phyloP scores from a whole-genome alignment of 176 grass and related monocot genomes.

The Eragrostis nindensis region DNA sequence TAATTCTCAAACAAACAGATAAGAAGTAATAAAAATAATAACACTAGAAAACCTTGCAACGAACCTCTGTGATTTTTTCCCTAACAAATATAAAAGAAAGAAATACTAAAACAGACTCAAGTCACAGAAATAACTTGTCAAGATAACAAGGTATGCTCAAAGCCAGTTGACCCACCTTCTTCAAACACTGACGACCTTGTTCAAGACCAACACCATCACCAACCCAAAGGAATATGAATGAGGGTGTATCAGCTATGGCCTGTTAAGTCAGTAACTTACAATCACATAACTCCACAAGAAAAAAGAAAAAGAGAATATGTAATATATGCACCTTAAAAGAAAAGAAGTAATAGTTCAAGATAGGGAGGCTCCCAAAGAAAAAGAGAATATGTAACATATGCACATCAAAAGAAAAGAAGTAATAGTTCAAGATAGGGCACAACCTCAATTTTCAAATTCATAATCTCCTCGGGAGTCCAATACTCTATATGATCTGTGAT shows the following conservation, averaged over 20 bases:
- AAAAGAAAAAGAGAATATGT: background rate
- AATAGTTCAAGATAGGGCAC: conserved; percentile 33
- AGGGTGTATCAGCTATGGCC: conserved; percentile 86
- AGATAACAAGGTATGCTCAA: background rate
- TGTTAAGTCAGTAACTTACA: conserved; percentile 23
- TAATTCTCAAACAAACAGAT: background rate
- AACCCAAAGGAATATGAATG: conserved; percentile 92
- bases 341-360: too few relatives aligned
- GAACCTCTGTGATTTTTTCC: background rate
- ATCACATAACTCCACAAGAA: conserved; percentile 34
- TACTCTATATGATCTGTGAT: conserved; percentile 79
- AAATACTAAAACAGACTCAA: conserved; percentile 1
- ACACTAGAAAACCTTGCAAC: background rate
- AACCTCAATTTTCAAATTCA: conserved; percentile 85
- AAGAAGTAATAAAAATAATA: background rate
- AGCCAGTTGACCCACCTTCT: conserved; percentile 57
- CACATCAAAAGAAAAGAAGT: background rate
- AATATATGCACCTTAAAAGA: background rate
- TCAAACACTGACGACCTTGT: conserved; percentile 71
- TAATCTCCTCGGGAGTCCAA: conserved; percentile 75
- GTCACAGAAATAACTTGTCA: conserved; percentile 4
- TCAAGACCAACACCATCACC: conserved; percentile 86
- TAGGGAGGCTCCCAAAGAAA: background rate
- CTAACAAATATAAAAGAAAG: background rate
- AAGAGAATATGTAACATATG: background rate